Evolutionary conservation across 148 eudicot species (phyloP), one percentile per base, ranked within the genome.

Genomic region (Amaranthus cruentus): DNA sequence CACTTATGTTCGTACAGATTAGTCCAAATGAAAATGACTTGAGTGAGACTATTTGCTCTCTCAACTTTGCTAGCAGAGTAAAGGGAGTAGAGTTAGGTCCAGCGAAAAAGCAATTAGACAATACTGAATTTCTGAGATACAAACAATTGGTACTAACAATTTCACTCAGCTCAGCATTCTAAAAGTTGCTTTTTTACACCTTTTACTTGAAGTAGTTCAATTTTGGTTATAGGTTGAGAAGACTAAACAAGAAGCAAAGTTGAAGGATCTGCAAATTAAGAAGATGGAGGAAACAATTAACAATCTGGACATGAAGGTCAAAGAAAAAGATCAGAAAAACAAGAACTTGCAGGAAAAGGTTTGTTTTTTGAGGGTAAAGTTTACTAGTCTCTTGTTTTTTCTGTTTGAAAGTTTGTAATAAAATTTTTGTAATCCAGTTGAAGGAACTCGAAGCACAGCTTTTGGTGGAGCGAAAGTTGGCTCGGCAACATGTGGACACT

Each of bases 71-170:
- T 43, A 94, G 92, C 71, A 76, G 98, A 78, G 98, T 94, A 70
- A 89, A 95, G 77, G 98, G 98, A 62, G 89, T 94, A 58, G 98
- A 94, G 80, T 85, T 94, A 81, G 98, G 98, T 75, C 98, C 97
- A 77, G 98, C 98, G 68, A 94, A 80, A 88, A 94, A 94, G 85
- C 98, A 94, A 81, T 47, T 89, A 53, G 96, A 91, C 77, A 91
- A 81, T 77, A 66, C 83, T 38, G 98, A 94, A 76, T 81, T 87
- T 57, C 62, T 89, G 55, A 91, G 79, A 84, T 87, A 88, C 87
- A 94, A 94, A 78, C 97, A 89, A 71, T 72, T 88, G 98, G 98
- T 94, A 84, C 69, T 38, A 56, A 4, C 28, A 5, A 42, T 47
- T n/a, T 15, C 9, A 13, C 6, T 10, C 57, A 5, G 4, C 60